Evolutionary conservation across 352 stramenopile genomes (phyloP), one percentile per base, ranked within the genome.

Genomic region (Pythium dissimile): DNA sequence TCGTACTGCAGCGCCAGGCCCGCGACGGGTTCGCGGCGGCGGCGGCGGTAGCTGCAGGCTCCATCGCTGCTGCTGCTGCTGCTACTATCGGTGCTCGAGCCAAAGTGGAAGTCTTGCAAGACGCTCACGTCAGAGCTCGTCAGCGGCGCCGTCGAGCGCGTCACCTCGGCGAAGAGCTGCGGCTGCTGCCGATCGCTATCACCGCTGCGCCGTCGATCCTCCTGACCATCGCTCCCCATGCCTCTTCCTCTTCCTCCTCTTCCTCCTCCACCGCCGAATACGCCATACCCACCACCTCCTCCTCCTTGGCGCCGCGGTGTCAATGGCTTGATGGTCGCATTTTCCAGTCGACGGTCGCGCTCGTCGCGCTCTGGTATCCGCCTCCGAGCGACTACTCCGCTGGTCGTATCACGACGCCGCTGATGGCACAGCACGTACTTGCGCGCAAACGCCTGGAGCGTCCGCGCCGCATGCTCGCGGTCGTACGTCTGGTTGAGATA

Each of bases 1-100:
- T 86, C 75, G 59, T 80, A 84, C 53, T 85, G 26, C 18, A 50
- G 26, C 9, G 45, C 5, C 7, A 48, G 30, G 4, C 16, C 24
- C 21, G 16, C 45, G 44, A 51, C 34, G 28, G 24, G 30, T 21
- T 49, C 47, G 16, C 56, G 49, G 15, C n/a, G 24, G 9, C 30
- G 53, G 37, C 34, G n/a, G n/a, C n/a, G n/a, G n/a, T n/a, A n/a
- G n/a, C n/a, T n/a, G n/a, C n/a, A n/a, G n/a, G n/a, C n/a, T n/a
- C n/a, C n/a, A n/a, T n/a, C 39, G 35, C 28, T 46, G 13, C 32
- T 44, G 11, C 27, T 60, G 30, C 34, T 46, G 35, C 28, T 51
- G 27, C 30, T 46, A 24, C 41, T 45, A 35, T 35, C 26, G 7
- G 16, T 13, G 20, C 45, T 53, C 15, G 30, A 16, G 12, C 28